Base-by-base conservation (phyloP, 2,329 filamentous ascomycete species). In the Rhynchosporium secalis region DNA sequence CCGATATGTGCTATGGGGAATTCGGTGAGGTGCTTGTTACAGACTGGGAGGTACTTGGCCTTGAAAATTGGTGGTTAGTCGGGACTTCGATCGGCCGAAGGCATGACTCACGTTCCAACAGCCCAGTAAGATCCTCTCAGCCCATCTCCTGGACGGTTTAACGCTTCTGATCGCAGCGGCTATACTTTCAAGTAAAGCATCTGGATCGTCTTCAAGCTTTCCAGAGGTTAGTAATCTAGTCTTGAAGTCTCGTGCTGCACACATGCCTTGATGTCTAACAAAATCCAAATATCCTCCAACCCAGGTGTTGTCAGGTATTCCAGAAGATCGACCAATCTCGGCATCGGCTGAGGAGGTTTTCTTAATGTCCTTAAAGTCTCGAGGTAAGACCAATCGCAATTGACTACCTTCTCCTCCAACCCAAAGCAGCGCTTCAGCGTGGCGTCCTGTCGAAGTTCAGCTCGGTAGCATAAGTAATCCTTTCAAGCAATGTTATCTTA, bases 231-330 rank as follows among this genome's bases (percentile, higher is more conserved):
- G 48, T 49, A 1, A 52, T 28, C 15, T 55, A 6, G 13, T 4
- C 15, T 43, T 1, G 43, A 33, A 33, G 28, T 60, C 36, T 36
- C 1, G 29, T 20, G 6, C 47, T 40, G 15, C 38, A 31, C 43
- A n/a, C 49, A 55, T 75, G 91, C 87, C 80, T 97, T 98, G 74
- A 98, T 91, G 74, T 98, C 94, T 3, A 98, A 79, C 64, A 97
- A 76, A 5, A 95, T 70, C 93, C 93, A 96, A 9, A 93, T 80
- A 48, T 88, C 75, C 70, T 90, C 85, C 45, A 83, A 74, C 0
- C 81, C 87, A 0, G 87, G 87, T 67, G 83, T 78, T 0, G 83
- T 80, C 58, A 98, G 75, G 72, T 88, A 94, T 62, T 84, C 80
- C 8, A 97, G 78, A 58, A 97, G 77, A 71, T 97, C 93, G 28